These are phyloP conservation scores for Ajuga chamaepitys DNA, from an alignment of 257 asterid species.

Conservation along the genomic window DNA sequence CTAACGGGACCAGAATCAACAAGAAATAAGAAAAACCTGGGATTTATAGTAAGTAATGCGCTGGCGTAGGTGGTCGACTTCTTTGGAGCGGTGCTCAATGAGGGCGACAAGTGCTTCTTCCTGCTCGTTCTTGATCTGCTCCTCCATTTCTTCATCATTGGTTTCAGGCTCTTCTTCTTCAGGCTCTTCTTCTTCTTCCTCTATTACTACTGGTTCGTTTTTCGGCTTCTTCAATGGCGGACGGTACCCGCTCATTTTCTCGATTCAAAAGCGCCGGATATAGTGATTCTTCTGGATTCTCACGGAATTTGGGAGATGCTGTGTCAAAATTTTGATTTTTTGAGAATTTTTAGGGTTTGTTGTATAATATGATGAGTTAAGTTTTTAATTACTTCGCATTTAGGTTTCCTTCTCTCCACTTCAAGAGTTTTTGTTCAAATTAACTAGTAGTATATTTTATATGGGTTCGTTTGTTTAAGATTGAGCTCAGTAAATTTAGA, in stretches of 20 bases:
- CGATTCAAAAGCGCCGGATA: conserved; percentile 24
- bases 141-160: conserved; percentile 13
- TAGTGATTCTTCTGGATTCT: conserved; percentile 8
- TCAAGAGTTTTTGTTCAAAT: too few species aligned
- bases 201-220: conserved; percentile 25
- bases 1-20: background rate
- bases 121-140: conserved; percentile 40
- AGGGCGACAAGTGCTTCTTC: conserved; percentile 77
- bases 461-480: too few species aligned
- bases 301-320: background rate
- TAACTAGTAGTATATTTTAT: too few species aligned
- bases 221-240: conserved; percentile 38
- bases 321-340: background rate
- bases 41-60: conserved; percentile 61
- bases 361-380: too few species aligned
- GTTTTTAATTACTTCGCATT: too few species aligned
- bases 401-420: too few species aligned
- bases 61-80: conserved; percentile 65
- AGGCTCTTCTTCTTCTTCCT: conserved; percentile 5
- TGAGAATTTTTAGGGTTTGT: background rate
- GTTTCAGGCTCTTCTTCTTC: conserved; percentile 19
- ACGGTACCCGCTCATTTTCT: conserved; percentile 29
- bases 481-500: too few species aligned
- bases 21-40: conserved; percentile 37
- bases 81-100: conserved; percentile 70